Percentiles rank a stretch among this genome's conserved stretches.
These are phyloP conservation scores for Spiraea crenata DNA, from an alignment of 331 rosid species.

Conservation along the genomic window DNA sequence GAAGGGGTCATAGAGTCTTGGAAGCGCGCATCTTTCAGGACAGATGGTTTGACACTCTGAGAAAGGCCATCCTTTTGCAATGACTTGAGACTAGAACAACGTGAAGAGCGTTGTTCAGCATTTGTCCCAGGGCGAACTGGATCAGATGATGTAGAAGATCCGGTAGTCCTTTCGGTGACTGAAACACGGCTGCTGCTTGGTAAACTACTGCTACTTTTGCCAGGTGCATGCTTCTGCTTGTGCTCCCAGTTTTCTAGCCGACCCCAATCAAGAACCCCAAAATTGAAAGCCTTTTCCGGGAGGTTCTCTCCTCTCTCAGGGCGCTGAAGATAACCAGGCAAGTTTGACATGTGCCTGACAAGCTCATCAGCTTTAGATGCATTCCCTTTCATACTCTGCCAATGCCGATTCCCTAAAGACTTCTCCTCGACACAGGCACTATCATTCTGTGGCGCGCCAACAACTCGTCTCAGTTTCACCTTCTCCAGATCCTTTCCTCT, in stretches of 20 bases:
- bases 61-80: constrained; percentile 36
- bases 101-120: constrained; percentile 25
- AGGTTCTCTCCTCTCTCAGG: constrained; percentile 46
- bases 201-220: constrained; percentile 30
- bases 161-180: constrained; percentile 29
- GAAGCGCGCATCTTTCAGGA: constrained; percentile 29
- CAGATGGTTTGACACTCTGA: constrained; percentile 30
- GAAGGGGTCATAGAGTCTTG: constrained; percentile 44
- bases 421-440: constrained; percentile 18
- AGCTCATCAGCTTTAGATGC: constrained; percentile 64
- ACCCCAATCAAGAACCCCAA: constrained; percentile 93
- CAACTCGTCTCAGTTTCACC: constrained; percentile 33
- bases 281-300: constrained; percentile 70
- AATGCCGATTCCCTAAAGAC: constrained; percentile 16
- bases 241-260: constrained; percentile 78
- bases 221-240: constrained; percentile 38
- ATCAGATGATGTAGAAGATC: constrained; percentile 37
- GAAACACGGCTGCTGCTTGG: constrained; percentile 28
- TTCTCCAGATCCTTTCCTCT: constrained; percentile 28
- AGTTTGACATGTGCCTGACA: constrained; percentile 82
- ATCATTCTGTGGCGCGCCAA: constrained; percentile 29
- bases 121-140: constrained; percentile 24
- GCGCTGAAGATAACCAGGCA: constrained; percentile 74
- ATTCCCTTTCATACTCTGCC: constrained; percentile 39
- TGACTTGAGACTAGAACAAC: constrained; percentile 33